Conservation (phyloP, 2,329 filamentous ascomycete species). For the Beauveria brongniartii region DNA sequence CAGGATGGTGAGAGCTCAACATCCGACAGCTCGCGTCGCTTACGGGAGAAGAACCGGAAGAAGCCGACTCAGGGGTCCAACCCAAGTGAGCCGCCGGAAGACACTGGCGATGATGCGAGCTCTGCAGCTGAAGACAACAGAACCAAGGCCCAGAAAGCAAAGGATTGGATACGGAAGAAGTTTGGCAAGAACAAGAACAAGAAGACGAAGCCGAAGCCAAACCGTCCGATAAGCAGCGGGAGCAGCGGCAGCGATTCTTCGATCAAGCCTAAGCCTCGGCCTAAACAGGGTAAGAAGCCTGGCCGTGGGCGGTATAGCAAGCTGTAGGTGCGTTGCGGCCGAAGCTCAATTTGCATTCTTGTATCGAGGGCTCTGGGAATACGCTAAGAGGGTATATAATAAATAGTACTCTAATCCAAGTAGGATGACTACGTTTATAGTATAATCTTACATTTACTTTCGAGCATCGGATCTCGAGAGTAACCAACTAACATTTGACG, state of each 20-base stretch:
- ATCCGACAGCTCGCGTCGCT: neutral
- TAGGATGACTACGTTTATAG: neutral
- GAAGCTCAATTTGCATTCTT: neutral
- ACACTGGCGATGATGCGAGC: neutral
- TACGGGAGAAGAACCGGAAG: neutral
- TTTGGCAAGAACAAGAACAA: neutral
- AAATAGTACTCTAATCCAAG: neutral
- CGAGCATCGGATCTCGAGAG: too few relatives aligned
- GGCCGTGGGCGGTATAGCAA: neutral
- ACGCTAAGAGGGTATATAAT: neutral
- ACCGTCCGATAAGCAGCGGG: neutral
- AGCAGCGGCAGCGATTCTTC: neutral
- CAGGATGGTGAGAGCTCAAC: neutral
- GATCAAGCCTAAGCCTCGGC: neutral
- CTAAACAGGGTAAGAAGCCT: neutral
- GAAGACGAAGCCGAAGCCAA: neutral
- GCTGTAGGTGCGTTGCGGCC: neutral
- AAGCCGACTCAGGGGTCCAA: neutral
- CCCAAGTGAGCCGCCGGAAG: neutral
- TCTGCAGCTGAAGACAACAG: neutral
- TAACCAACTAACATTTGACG: too few relatives aligned
- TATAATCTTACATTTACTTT: too few relatives aligned
- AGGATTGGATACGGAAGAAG: neutral
- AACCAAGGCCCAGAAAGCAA: neutral
- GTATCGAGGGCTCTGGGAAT: neutral